Conservation (phyloP, 169 alveolate species). For the Plasmodium cynomolgi region DNA sequence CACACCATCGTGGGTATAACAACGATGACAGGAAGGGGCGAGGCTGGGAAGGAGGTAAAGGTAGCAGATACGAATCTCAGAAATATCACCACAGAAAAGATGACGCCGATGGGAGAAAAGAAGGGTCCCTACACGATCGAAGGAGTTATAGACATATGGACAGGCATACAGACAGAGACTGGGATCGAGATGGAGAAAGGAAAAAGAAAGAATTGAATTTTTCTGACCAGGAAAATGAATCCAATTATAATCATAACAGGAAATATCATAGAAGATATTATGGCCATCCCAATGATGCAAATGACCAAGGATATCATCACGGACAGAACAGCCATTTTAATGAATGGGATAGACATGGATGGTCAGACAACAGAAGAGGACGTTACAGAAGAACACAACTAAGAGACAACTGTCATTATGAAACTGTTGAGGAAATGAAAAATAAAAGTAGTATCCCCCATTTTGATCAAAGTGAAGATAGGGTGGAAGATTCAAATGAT, state of each 20-base stretch:
- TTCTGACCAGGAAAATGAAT: not conserved
- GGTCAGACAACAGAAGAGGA: not conserved
- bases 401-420: constrained; percentile 43
- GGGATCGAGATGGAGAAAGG: not conserved
- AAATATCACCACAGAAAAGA: constrained; percentile 2
- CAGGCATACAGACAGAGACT: not conserved
- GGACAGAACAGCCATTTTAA: not conserved
- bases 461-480: not conserved
- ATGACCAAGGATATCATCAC: not conserved
- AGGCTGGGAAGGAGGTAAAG: not conserved
- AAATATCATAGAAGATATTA: constrained; percentile 1
- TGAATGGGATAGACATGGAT: not conserved
- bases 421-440: constrained; percentile 41
- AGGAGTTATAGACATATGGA: not conserved
- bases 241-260: not conserved
- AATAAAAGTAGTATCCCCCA: not conserved
- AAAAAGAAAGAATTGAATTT: not conserved
- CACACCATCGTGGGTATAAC: not conserved
- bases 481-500: not conserved
- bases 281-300: not conserved
- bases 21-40: not conserved
- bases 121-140: not conserved
- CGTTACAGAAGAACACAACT: constrained; percentile 33
- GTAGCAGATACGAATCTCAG: not conserved
- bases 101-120: not conserved